Evolutionary conservation across 345 rosid species (phyloP).

Genomic region (Aegle marmelos): DNA sequence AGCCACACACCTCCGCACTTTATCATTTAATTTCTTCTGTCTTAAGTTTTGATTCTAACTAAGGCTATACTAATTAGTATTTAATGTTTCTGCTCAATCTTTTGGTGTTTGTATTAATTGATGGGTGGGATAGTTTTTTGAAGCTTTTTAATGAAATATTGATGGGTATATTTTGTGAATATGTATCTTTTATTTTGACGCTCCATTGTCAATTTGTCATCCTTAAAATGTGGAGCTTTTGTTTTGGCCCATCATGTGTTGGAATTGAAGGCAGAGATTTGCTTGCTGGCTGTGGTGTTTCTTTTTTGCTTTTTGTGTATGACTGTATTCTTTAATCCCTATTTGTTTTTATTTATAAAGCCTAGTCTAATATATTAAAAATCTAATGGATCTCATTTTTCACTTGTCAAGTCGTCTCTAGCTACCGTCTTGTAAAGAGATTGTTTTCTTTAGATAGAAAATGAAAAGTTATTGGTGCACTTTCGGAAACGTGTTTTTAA

Average conservation of each 20-base stretch:
- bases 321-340: background rate
- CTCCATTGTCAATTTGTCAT: background rate
- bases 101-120: background rate
- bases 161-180: conserved; percentile 7
- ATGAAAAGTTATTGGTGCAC: conserved; percentile 6
- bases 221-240: background rate
- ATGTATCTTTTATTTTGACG: conserved; percentile 12
- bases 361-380: background rate
- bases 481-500: background rate
- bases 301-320: background rate
- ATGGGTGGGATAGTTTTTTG: background rate
- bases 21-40: background rate
- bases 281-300: conserved; percentile 8
- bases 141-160: background rate
- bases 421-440: background rate
- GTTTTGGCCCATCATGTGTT: conserved; percentile 5
- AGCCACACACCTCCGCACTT: background rate
- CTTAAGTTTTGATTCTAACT: background rate
- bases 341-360: background rate
- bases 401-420: background rate
- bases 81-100: background rate
- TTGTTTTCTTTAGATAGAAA: background rate
- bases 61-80: no score
- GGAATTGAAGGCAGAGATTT: conserved; percentile 3
- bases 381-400: conserved; percentile 9